Conservation (phyloP, 371 early-diverging fungal species). For the Mortierella sp. region DNA sequence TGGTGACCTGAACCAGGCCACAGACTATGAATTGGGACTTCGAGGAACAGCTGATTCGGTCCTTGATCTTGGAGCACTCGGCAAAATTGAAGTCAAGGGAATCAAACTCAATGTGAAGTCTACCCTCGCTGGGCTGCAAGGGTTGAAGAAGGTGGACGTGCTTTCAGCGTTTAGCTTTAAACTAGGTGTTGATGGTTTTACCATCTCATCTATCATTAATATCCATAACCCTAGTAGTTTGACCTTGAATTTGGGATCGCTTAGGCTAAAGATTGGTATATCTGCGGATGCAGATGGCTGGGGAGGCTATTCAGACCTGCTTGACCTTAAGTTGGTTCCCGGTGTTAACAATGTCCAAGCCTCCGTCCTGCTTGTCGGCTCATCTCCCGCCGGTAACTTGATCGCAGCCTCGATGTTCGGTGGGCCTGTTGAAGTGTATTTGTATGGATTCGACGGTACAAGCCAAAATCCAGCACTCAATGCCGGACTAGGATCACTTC, state of each 20-base stretch:
- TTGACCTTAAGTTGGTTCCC: neutral
- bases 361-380: neutral
- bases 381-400: neutral
- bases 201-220: constrained; percentile 2
- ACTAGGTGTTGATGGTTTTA: neutral
- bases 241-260: constrained; percentile 13
- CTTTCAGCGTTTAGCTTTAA: neutral
- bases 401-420: too few species aligned
- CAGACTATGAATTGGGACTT: constrained; percentile 27
- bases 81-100: constrained; percentile 29
- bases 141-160: constrained; percentile 12
- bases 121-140: constrained; percentile 26
- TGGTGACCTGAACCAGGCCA: constrained; percentile 11
- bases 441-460: neutral
- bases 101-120: constrained; percentile 34
- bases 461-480: constrained; percentile 25
- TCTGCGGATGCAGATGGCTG: neutral
- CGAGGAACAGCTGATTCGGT: constrained; percentile 28
- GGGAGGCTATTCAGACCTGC: neutral
- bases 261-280: neutral
- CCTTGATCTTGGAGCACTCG: constrained; percentile 30
- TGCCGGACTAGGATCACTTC: constrained; percentile 12
- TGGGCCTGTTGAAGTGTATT: too few species aligned
- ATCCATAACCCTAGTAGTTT: constrained; percentile 40
- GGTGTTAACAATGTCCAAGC: neutral